Evolutionary conservation across 257 asterid genomes (phyloP).

Genomic region (Scutellaria minor): DNA sequence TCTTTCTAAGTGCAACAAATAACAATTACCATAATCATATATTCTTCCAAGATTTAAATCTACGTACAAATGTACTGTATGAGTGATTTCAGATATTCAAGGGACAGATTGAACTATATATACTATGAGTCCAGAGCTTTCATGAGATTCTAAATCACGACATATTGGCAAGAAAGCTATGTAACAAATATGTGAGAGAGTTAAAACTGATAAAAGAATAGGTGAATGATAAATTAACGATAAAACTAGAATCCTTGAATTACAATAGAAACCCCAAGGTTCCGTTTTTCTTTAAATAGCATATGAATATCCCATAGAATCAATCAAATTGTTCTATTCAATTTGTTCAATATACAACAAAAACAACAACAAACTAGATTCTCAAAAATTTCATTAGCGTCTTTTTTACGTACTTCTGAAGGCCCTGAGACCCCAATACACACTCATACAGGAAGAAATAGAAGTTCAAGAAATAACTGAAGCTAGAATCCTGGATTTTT

Average conservation of each 20-base stretch:
- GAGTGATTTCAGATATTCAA: background rate
- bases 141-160: conserved; percentile 7
- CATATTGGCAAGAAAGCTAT: conserved; percentile 4
- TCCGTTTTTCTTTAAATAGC: background rate
- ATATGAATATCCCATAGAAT: background rate
- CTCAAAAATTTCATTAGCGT: background rate
- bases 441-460: background rate
- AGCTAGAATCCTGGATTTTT: background rate
- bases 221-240: conserved; percentile 1
- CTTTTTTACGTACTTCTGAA: background rate
- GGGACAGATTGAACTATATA: background rate
- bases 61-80: background rate
- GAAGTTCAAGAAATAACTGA: conserved; percentile 6
- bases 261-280: conserved; percentile 6
- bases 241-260: background rate
- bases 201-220: background rate
- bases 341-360: conserved; percentile 3
- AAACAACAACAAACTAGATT: conserved; percentile 4
- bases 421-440: background rate
- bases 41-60: background rate
- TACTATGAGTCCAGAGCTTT: background rate
- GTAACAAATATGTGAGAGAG: no score
- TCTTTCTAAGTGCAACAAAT: background rate
- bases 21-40: background rate
- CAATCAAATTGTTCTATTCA: conserved; percentile 3